Base-by-base conservation (phyloP, 768 basidiomycete species). In the Pleurotus cornucopiae region DNA sequence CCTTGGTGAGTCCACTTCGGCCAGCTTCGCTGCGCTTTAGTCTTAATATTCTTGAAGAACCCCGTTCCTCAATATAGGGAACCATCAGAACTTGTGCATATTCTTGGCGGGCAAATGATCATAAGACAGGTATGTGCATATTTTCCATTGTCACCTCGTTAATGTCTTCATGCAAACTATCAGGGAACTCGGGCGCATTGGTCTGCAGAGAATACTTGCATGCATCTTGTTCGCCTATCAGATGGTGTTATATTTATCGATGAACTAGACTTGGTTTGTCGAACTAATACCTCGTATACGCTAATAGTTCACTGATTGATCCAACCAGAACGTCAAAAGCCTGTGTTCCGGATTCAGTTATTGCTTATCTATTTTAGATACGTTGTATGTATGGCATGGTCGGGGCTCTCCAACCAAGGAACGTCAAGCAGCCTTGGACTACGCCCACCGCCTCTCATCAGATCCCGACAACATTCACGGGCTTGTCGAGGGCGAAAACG, bases 341-440 rank as follows among this genome's bases (percentile, higher is more conserved):
- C 71, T 94, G 1, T 93, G 91, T 65, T 92, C 91, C 7, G 91
- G 80, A n/a, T 93, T 84, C 68, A 90, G 88, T 61, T 92, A 88
- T 66, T 91, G 89, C 61, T 60, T 91, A 37, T 81, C 85, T 2
- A 74, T 92, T 46, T 71, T 93, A 58, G 82, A 82, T 37, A 81
- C 82, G 2, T 71, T 87, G 38, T 92, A 90, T 61, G 81, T 93
- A 34, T 94, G 92, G 91, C 76, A 91, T 65, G 91, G 91, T 3
- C 75, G 80, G 52, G 91, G 91, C 21, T 85, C 91, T 2, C 73
- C 73, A 12, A 46, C 73, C 5, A 59, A 61, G 30, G 91, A 94
- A 68, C 80, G 83, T 56, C 61, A 73, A 26, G 87, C 84, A 4
- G 88, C 89, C 0, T 60, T 81, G 14, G 66, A 72, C 57, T 93